Percentiles rank a stretch among this genome's conserved stretches.
Evolutionary conservation across 2,329 filamentous ascomycete species (phyloP).

Genomic region (Coniochaeta pulveracea): DNA sequence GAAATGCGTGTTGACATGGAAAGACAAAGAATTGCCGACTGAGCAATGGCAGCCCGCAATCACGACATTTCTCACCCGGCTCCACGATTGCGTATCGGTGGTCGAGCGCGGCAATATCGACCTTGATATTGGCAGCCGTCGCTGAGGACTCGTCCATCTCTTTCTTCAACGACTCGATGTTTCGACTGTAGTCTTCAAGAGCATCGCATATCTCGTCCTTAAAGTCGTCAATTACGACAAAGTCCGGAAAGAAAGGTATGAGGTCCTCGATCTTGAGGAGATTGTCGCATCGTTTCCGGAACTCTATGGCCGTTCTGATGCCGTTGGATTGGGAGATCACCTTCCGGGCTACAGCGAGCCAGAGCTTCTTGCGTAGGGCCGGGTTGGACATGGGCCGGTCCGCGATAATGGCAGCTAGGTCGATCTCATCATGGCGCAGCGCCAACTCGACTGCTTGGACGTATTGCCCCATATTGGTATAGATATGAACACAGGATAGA

Average conservation of each 20-base stretch:
- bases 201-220: conserved; percentile 95
- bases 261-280: conserved; percentile 90
- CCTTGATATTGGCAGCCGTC: conserved; percentile 82
- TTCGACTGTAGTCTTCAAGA: conserved; percentile 83
- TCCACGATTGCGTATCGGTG: conserved; percentile 92
- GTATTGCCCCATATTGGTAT: conserved; percentile 92
- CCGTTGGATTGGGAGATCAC: conserved; percentile 79
- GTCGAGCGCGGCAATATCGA: conserved; percentile 77
- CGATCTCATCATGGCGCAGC: conserved; percentile 77
- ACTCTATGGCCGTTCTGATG: conserved; percentile 89
- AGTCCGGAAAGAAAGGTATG: conserved; percentile 97
- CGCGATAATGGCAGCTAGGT: conserved; percentile 80
- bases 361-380: conserved; percentile 79
- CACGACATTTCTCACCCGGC: conserved; percentile 87
- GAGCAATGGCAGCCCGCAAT: conserved; percentile 74
- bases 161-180: conserved; percentile 76
- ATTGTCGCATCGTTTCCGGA: conserved; percentile 83
- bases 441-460: conserved; percentile 87
- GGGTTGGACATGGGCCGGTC: conserved; percentile 73
- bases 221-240: conserved; percentile 97
- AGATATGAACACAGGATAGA: conserved; percentile 92
- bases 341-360: conserved; percentile 89
- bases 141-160: conserved; percentile 94
- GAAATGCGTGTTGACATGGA: conserved; percentile 95
- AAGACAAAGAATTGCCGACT: conserved; percentile 96